Evolutionary conservation across 495 filamentous ascomycete species (phyloP).

Genomic region (Neurospora terricola): DNA sequence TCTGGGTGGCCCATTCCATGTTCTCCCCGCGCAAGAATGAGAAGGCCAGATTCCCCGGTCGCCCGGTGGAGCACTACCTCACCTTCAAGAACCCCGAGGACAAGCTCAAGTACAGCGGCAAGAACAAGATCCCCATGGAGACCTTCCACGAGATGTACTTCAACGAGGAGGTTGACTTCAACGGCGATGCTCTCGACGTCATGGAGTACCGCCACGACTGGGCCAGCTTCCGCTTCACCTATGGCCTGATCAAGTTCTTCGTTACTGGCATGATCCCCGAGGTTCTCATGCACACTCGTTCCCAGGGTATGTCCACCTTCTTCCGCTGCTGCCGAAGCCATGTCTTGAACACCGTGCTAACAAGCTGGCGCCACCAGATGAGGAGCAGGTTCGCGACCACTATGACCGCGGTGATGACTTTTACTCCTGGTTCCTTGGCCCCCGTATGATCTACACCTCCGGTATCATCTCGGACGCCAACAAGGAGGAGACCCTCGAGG

Average conservation of each 20-base stretch:
- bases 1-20: conserved; percentile 59
- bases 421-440: conserved; percentile 83
- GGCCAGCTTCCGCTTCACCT: conserved; percentile 73
- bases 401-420: conserved; percentile 86
- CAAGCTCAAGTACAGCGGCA: conserved; percentile 60
- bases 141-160: conserved; percentile 90
- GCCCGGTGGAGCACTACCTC: conserved; percentile 75
- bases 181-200: conserved; percentile 69
- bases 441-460: conserved; percentile 85
- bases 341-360: conserved; percentile 6
- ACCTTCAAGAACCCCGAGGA: conserved; percentile 71
- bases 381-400: conserved; percentile 80
- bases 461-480: conserved; percentile 70
- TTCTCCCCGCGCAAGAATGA: conserved; percentile 67
- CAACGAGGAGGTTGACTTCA: conserved; percentile 75
- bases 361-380: conserved; percentile 39
- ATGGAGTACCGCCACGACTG: conserved; percentile 83
- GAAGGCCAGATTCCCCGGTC: conserved; percentile 66
- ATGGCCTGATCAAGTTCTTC: conserved; percentile 43
- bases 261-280: conserved; percentile 56
- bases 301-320: conserved; percentile 45
- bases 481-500: conserved; percentile 68
- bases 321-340: not conserved
- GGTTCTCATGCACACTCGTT: conserved; percentile 67
- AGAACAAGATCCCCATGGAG: conserved; percentile 73